Evolutionary conservation across 495 filamentous ascomycete genomes (phyloP), one percentile per base, ranked within the genome.

Genomic region (Penicillium soppii): DNA sequence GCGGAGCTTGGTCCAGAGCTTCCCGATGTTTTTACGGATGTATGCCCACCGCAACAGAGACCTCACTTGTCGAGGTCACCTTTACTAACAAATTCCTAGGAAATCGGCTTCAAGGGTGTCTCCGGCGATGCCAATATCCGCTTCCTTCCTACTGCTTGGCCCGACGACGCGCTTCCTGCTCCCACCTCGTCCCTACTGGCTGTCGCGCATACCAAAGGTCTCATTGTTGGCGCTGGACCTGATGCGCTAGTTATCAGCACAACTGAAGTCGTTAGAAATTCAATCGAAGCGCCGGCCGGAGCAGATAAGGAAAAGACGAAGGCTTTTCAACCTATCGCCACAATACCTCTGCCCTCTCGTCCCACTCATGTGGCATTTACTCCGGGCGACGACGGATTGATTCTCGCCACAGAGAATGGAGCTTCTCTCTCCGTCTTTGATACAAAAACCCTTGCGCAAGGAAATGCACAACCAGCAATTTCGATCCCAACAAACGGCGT

Each of bases 351-450:
- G 40, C 82, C 85, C 6, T 79, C 85, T 55, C 80, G 88, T 57
- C 80, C 96, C 37, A 92, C 90, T 5, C 95, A 99, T 66, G 77
- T 97, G 7, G 87, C 86, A 21, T 99, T 97, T 61, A 90, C 89
- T 0, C 81, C 88, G 39, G 86, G 90, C 57, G 95, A 96, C 63
- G 81, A 81, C 44, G 91, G 86, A 49, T 74, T 99, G 39, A 81
- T 96, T 17, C 71, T 97, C 12, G 88, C 88, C 5, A 91, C 89
- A 7, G 90, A 96, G 64, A 78, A 78, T 50, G 90, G 91, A 4
- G 84, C 90, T 22, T 90, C 91, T 8, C 72, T 99, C 30, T 88
- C 87, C 2, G 82, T 96, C 13, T 97, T 94, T 63, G 78, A 91
- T 35, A 83, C 89, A 15, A 69, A 83, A 35, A 72, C 74, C 15